Evolutionary conservation across 495 filamentous ascomycete genomes (phyloP).

Genomic region (Diplogelasinospora grovesii): DNA sequence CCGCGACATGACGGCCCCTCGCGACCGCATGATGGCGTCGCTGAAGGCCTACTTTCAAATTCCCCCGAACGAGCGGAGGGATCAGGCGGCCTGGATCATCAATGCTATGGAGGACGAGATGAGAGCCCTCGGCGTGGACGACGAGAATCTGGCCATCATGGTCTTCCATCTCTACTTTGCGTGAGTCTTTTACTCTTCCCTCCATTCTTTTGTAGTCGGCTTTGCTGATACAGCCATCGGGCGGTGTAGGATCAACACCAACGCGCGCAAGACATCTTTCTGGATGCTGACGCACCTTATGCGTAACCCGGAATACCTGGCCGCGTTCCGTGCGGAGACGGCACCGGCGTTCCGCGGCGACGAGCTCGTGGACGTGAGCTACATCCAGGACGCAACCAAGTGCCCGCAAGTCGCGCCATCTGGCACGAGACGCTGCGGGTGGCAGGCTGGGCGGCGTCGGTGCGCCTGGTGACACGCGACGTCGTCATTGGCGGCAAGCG

Average conservation of each 20-base stretch:
- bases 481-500: conserved; percentile 16
- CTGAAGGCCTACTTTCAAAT: conserved; percentile 17
- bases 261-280: conserved; percentile 14
- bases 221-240: too few species aligned
- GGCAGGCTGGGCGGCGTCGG: conserved; percentile 10
- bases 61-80: conserved; percentile 7
- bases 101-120: conserved; percentile 13
- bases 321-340: conserved; percentile 10
- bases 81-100: conserved; percentile 9
- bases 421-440: conserved; percentile 22
- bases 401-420: conserved; percentile 12
- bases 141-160: conserved; percentile 10
- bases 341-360: conserved; percentile 8
- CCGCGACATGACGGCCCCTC: conserved; percentile 6
- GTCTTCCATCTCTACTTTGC: conserved; percentile 12
- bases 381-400: conserved; percentile 9
- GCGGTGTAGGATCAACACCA: conserved; percentile 13
- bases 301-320: conserved; percentile 7
- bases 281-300: conserved; percentile 14
- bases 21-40: conserved; percentile 7
- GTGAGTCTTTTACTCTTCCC: too few species aligned
- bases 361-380: conserved; percentile 8
- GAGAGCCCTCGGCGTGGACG: conserved; percentile 5
- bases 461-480: conserved; percentile 18
- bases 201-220: conserved; percentile 1